Evolutionary conservation across 2,329 filamentous ascomycete genomes (phyloP), one percentile per base, ranked within the genome.

Genomic region (Aspergillus aculeatinus): DNA sequence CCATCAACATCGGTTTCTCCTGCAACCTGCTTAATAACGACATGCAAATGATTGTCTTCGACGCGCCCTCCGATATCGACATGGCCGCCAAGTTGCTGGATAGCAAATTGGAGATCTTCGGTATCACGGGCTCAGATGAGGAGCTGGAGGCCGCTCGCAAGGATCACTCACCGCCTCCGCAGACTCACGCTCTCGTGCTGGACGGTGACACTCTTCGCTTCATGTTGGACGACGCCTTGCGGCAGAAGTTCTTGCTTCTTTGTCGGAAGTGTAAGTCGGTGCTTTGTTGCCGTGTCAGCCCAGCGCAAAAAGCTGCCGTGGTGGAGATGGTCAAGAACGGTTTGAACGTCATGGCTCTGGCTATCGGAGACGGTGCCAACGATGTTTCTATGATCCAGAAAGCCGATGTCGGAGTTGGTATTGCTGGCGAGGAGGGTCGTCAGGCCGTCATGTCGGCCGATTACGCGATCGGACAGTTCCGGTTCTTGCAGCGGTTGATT

Each of bases 1-100:
- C 95, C 60, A 98, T 99, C 86, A 98, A 98, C 79, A 98, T 98
- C 72, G 95, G 94, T 3, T 98, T 97, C 78, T 98, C 95, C 53
- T 55, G 53, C 42, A 55, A 55, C 12, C 53, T 55, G 4, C 29
- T 55, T 5, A 55, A 55, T 11, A 55, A 48, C 19, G 53, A 55
- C 10, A 55, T 55, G 53, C 42, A 93, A 67, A 57, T 57, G 7
- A 51, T 57, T 23, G 25, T 57, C 3, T 21, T 57, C 16, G 48
- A 49, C 42, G 55, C 53, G 10, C 23, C 19, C 25, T 47, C 42
- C 3, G 53, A 55, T n/a, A 31, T 47, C 12, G 53, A 55, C 19
- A 55, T 55, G 53, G 53, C 53, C n/a, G 53, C 53, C 2, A 55
- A 55, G 25, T 27, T 48, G 23, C 11, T 55, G n/a, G 53, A 55